Conservation (phyloP, 2,329 filamentous ascomycete genomes). For the Allantophomopsis lycopodina region DNA sequence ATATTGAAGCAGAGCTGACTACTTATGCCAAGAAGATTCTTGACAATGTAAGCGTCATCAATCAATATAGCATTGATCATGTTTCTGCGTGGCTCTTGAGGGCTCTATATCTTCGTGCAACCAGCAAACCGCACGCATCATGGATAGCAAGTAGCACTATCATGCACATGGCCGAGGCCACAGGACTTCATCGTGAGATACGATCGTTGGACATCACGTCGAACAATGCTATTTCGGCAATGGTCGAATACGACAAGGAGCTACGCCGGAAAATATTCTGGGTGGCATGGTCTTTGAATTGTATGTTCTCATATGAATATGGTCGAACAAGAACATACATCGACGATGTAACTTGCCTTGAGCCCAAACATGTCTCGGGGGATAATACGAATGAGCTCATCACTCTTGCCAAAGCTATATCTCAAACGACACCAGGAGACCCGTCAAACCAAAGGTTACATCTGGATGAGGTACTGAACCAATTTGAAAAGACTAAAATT, state of each 20-base stretch:
- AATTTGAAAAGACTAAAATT: conserved; percentile 4
- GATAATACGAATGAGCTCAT: neutral
- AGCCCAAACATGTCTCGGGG: neutral
- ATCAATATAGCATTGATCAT: conserved; percentile 9
- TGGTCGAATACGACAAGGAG: conserved; percentile 6
- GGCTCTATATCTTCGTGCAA: conserved; percentile 14
- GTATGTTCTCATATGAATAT: conserved; percentile 20
- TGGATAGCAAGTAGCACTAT: conserved; percentile 13
- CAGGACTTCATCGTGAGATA: conserved; percentile 15
- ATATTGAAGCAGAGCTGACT: conserved; percentile 13
- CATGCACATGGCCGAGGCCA: conserved; percentile 15
- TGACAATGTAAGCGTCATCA: conserved; percentile 8
- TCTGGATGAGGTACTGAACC: conserved; percentile 2
- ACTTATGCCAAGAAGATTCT: conserved; percentile 11
- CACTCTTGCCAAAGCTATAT: conserved; percentile 1
- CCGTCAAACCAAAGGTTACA: neutral
- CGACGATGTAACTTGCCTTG: conserved; percentile 8
- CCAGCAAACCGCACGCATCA: conserved; percentile 11
- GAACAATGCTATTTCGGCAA: neutral
- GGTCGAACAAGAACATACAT: conserved; percentile 16
- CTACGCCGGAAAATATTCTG: conserved; percentile 13
- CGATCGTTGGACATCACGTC: conserved; percentile 12
- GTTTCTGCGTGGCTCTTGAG: conserved; percentile 13
- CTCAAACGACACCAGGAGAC: conserved; percentile 4
- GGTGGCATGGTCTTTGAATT: conserved; percentile 16